Percentiles rank a stretch among this genome's conserved stretches.
Conservation (phyloP, 805 yeast species). For the Wilhelminamyces savonicus region DNA sequence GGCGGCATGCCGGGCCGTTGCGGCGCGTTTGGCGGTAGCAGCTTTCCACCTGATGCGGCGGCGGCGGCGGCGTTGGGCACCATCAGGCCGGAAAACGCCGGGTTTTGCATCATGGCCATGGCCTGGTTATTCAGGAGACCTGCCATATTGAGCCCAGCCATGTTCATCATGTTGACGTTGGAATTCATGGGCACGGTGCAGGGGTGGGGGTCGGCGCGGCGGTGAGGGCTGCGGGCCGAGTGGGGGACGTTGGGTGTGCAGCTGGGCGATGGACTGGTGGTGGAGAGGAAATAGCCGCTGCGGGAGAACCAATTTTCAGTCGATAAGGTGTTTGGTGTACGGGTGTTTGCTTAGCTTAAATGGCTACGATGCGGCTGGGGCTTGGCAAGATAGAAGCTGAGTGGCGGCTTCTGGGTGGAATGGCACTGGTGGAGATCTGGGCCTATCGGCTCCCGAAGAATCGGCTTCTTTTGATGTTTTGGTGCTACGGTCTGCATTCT, state of each 20-base stretch:
- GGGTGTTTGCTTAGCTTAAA: too few species aligned
- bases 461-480: too few species aligned
- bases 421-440: too few species aligned
- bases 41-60: constrained; percentile 7
- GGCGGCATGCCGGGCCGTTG: constrained; percentile 1
- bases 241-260: background rate
- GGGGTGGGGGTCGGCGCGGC: background rate
- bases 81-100: constrained; percentile 3
- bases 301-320: too few species aligned
- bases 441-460: too few species aligned
- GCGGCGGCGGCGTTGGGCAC: constrained; percentile 6
- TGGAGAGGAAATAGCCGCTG: background rate
- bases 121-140: constrained; percentile 6
- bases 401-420: too few species aligned
- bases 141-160: constrained; percentile 5
- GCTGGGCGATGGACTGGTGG: background rate
- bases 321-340: too few species aligned
- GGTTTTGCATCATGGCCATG: constrained; percentile 5
- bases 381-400: too few species aligned
- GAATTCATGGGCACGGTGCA: constrained; percentile 3
- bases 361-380: too few species aligned
- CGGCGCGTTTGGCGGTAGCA: constrained; percentile 1
- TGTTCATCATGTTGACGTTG: constrained; percentile 6
- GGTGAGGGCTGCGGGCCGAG: background rate
- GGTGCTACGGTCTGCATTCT: too few species aligned